phyloP scores from a whole-genome alignment of 2,329 filamentous ascomycete genomes.

The Amesomyces nigricolor region DNA sequence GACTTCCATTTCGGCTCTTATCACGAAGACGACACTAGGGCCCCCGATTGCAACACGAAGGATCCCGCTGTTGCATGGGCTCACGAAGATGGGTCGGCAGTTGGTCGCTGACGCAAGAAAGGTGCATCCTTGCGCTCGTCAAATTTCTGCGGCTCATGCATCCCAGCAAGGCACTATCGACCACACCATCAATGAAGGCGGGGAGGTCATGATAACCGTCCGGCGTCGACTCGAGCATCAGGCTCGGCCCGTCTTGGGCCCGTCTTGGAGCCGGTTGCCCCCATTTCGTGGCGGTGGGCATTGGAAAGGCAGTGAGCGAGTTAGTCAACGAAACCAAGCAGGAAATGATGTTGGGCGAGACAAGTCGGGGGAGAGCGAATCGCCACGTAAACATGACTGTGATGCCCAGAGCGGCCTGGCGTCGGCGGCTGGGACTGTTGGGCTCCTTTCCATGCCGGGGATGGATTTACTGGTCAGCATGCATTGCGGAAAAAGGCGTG shows the following conservation, averaged over 20 bases:
- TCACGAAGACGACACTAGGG: slow-evolving; percentile 10
- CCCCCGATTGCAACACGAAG: not conserved
- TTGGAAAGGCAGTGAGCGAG: slow-evolving; percentile 8
- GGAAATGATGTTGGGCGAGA: not conserved
- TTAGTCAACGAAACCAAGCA: slow-evolving; percentile 10
- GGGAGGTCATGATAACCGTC: slow-evolving; percentile 21
- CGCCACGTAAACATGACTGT: slow-evolving; percentile 23
- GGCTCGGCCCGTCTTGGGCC: slow-evolving; percentile 14
- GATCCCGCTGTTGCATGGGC: slow-evolving; percentile 11
- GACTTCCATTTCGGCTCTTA: slow-evolving; percentile 19
- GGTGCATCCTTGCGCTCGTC: slow-evolving; percentile 16
- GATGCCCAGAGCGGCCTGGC: not conserved
- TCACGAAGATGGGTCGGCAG: slow-evolving; percentile 6
- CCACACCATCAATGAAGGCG: slow-evolving; percentile 21
- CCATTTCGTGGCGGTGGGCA: slow-evolving; percentile 7
- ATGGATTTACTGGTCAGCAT: slow-evolving; percentile 3
- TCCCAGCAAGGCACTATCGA: slow-evolving; percentile 1
- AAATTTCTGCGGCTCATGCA: slow-evolving; percentile 4
- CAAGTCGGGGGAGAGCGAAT: slow-evolving; percentile 17
- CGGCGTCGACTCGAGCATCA: not conserved
- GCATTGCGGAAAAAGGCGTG: slow-evolving; percentile 24
- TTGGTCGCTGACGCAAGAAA: slow-evolving; percentile 12
- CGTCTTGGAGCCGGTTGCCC: not conserved
- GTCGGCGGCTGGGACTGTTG: slow-evolving; percentile 7
- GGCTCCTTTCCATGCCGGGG: not conserved